Evolutionary conservation across 192 early-diverging fungal genomes (phyloP).

Genomic region (Entophlyctis helioformis): DNA sequence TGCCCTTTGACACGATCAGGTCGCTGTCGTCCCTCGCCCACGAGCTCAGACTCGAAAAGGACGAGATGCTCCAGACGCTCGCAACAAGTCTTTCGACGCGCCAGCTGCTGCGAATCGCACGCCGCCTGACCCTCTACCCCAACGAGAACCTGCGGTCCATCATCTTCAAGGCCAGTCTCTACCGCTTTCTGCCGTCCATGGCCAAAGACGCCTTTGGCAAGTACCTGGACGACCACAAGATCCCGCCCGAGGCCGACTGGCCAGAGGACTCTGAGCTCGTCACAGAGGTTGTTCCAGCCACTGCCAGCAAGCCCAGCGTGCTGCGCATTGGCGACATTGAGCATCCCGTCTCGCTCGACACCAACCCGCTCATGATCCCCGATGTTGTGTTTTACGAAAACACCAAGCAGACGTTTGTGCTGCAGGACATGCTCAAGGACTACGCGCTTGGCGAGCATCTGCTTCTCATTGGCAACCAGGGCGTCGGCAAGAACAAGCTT

Average conservation of each 20-base stretch:
- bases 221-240: slow-evolving; percentile 42
- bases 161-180: slow-evolving; percentile 54
- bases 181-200: slow-evolving; percentile 58
- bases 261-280: too few relatives aligned
- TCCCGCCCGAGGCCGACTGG: too few relatives aligned
- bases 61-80: too few relatives aligned
- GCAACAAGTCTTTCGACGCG: slow-evolving; percentile 57
- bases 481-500: slow-evolving; percentile 42
- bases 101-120: slow-evolving; percentile 62
- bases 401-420: slow-evolving; percentile 53
- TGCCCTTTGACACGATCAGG: slow-evolving; percentile 3
- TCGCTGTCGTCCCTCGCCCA: slow-evolving; percentile 35
- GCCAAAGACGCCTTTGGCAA: slow-evolving; percentile 53
- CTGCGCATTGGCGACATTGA: too few relatives aligned
- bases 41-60: slow-evolving; percentile 40
- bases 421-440: slow-evolving; percentile 70
- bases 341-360: too few relatives aligned
- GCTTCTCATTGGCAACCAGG: slow-evolving; percentile 74
- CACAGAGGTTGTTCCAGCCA: too few relatives aligned
- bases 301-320: too few relatives aligned
- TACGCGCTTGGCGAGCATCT: slow-evolving; percentile 69
- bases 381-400: slow-evolving; percentile 75
- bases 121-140: slow-evolving; percentile 47
- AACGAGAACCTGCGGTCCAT: slow-evolving; percentile 48
- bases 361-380: slow-evolving; percentile 12